Base-by-base conservation (phyloP, 345 rosid species). In the Cardiospermum halicacabum region DNA sequence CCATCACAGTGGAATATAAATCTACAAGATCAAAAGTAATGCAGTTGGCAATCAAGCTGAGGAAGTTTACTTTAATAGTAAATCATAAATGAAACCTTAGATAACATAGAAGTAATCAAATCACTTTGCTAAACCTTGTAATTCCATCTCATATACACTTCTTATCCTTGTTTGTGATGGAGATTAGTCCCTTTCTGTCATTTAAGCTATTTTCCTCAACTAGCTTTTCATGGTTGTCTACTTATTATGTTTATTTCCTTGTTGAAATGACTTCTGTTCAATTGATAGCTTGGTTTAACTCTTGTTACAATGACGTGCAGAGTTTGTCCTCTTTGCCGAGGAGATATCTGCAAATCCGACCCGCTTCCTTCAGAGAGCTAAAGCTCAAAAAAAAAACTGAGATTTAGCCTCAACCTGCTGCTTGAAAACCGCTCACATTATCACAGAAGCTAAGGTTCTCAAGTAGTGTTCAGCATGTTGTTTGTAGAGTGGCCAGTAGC, bases 241-340 rank as follows among this genome's bases (percentile, higher is more conserved):
- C 3, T 13, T 10, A 4, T 42, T 21, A 19, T 18, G 12, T 39
- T 5, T 3, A 18, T 11, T n/a, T 43, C 19, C 54, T 45, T 30
- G 2, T 13, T 8, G 9, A 11, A 3, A 10, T 27, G 15, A n/a
- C 27, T 5, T 37, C 18, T 60, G 5, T 31, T 61, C 30, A 6
- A 9, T 30, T 28, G 5, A 5, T 19, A 45, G 1, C 30, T 10
- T 26, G 26, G 54, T 67, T 60, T 6, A 55, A 59, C 26, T 27
- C n/a, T 57, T 31, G 51, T 50, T 65, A 9, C 47, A 4, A 21
- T 72, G 72, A 57, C 51, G 51, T 56, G 68, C 86, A 94, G 99
- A 84, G 97, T 94, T 40, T 94, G 99, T 67, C 99, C 96, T 24
- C 86, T 94, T 48, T 94, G 99, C 72, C 95, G 97, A 0, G 97